phyloP scores from a whole-genome alignment of 2,329 filamentous ascomycete genomes.

The Colletotrichum sp. region DNA sequence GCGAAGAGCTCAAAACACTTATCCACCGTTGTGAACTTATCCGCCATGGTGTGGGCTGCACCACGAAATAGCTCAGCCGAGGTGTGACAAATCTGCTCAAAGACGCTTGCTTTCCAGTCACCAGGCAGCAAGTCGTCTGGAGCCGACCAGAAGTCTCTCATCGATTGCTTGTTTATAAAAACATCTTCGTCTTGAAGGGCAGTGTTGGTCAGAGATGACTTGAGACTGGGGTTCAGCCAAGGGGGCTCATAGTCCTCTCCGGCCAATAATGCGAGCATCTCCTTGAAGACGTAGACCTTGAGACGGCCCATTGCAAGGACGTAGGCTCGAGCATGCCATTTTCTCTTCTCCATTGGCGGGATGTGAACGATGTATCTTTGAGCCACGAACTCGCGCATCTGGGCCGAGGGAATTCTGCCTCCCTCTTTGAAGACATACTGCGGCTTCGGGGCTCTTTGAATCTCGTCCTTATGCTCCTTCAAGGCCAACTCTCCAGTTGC shows the following conservation, averaged over 20 bases:
- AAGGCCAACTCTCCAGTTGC: conserved; percentile 26
- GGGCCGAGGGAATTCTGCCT: conserved; percentile 38
- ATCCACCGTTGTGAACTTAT: conserved; percentile 40
- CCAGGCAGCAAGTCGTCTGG: conserved; percentile 32
- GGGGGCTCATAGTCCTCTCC: conserved; percentile 38
- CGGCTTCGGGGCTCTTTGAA: conserved; percentile 8
- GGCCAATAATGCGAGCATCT: conserved; percentile 39
- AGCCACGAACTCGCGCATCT: conserved; percentile 42
- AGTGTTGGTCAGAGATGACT: conserved; percentile 41
- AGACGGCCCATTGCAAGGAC: conserved; percentile 39
- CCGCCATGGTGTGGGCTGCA: conserved; percentile 40
- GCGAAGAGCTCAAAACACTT: conserved; percentile 43
- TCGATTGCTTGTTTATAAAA: conserved; percentile 33
- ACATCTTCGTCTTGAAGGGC: conserved; percentile 39
- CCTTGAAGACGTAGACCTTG: conserved; percentile 40
- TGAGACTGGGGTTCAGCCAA: conserved; percentile 37
- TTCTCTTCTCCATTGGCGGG: conserved; percentile 33
- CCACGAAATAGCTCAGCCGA: conserved; percentile 37
- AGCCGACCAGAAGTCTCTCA: conserved; percentile 37
- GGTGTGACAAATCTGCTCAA: conserved; percentile 37
- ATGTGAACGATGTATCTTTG: conserved; percentile 40
- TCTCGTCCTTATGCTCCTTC: neutral
- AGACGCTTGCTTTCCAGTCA: conserved; percentile 36
- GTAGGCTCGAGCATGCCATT: conserved; percentile 43
- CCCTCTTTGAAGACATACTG: conserved; percentile 33